phyloP scores from a whole-genome alignment of 1,139 yeast species.

The Sugiyamaella castrensis region DNA sequence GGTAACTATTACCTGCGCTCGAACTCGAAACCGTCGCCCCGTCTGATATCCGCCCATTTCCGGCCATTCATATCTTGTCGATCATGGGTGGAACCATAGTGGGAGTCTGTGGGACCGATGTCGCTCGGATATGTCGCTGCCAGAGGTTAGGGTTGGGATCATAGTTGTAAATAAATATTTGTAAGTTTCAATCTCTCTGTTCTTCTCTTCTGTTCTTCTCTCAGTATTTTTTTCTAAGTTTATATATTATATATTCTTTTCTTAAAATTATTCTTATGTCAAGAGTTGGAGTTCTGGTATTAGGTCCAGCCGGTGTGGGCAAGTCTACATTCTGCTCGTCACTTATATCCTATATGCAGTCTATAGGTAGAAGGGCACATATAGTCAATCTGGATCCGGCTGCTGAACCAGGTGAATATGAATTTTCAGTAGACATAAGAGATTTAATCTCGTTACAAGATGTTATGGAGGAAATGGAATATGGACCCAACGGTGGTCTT shows the following conservation, averaged over 20 bases:
- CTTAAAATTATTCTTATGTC: conserved; percentile 56
- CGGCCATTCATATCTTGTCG: too few relatives aligned
- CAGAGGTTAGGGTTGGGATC: too few relatives aligned
- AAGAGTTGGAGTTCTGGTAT: conserved; percentile 88
- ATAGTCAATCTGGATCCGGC: conserved; percentile 96
- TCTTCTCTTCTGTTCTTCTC: too few relatives aligned
- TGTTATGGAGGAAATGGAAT: conserved; percentile 92
- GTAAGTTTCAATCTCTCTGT: too few relatives aligned
- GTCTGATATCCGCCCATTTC: conserved; percentile 74
- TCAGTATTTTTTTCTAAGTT: too few relatives aligned
- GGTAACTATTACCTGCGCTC: conserved; percentile 69
- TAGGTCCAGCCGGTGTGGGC: conserved; percentile 99
- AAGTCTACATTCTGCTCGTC: conserved; percentile 84
- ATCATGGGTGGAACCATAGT: too few relatives aligned
- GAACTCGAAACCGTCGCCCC: conserved; percentile 72
- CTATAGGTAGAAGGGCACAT: conserved; percentile 89
- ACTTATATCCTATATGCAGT: conserved; percentile 81
- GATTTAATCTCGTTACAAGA: conserved; percentile 89
- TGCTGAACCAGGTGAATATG: conserved; percentile 88
- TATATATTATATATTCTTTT: too few relatives aligned
- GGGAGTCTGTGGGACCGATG: too few relatives aligned
- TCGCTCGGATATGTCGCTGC: too few relatives aligned
- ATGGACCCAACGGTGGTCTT: conserved; percentile 95
- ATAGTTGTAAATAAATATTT: too few relatives aligned
- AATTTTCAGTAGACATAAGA: conserved; percentile 88